These are phyloP conservation scores for Alternaria gaisen DNA, from an alignment of 2,329 filamentous ascomycete genomes.

Conservation along the genomic window DNA sequence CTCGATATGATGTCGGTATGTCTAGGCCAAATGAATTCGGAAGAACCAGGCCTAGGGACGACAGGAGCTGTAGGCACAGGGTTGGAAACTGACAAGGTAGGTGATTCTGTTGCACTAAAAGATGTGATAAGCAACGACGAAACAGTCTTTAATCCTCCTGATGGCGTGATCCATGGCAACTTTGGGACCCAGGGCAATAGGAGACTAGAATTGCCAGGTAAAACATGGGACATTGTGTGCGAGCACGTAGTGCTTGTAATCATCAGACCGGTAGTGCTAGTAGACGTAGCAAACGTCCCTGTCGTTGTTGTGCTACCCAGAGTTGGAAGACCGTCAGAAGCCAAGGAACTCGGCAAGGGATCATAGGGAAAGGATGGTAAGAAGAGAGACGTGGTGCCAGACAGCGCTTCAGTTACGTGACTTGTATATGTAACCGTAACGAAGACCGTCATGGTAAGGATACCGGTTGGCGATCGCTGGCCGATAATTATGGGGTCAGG, in stretches of 20 bases:
- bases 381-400: not conserved
- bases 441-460: not conserved
- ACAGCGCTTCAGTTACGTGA: not conserved
- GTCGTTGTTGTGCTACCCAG: not conserved
- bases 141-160: not conserved
- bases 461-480: not conserved
- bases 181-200: not conserved
- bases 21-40: not conserved
- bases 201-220: not conserved
- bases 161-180: not conserved
- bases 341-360: not conserved
- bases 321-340: not conserved
- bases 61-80: not conserved
- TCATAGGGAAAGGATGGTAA: not conserved
- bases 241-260: not conserved
- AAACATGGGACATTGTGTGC: conserved; percentile 5
- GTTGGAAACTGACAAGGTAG: not conserved
- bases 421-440: conserved; percentile 5
- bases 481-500: not conserved
- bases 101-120: not conserved
- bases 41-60: not conserved
- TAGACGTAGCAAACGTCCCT: not conserved
- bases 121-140: not conserved
- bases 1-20: not conserved
- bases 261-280: not conserved